phyloP scores from a whole-genome alignment of 495 filamentous ascomycete species.

The Echria macrotheca region DNA sequence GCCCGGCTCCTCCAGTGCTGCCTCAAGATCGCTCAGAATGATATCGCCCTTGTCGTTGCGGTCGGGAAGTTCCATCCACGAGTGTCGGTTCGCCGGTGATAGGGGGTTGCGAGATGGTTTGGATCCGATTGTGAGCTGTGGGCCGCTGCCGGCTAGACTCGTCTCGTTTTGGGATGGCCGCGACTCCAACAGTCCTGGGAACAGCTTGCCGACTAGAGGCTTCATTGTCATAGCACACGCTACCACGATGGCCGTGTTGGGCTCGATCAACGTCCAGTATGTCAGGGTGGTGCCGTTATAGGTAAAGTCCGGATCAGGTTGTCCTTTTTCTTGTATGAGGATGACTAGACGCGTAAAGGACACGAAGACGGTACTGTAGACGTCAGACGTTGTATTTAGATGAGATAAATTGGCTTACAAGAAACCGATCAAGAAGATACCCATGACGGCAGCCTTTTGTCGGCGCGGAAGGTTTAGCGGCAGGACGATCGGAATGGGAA shows the following conservation, averaged over 20 bases:
- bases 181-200: slow-evolving; percentile 13
- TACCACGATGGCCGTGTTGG: slow-evolving; percentile 22
- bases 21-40: slow-evolving; percentile 6
- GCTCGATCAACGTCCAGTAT: slow-evolving; percentile 22
- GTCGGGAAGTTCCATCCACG: slow-evolving; percentile 6
- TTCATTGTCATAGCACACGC: slow-evolving; percentile 28
- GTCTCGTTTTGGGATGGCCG: not conserved
- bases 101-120: slow-evolving; percentile 12
- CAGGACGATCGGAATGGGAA: slow-evolving; percentile 35
- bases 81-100: not conserved
- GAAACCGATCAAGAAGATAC: slow-evolving; percentile 34
- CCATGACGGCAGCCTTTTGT: slow-evolving; percentile 32
- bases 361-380: slow-evolving; percentile 22
- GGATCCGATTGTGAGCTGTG: slow-evolving; percentile 22
- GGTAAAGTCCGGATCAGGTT: slow-evolving; percentile 19
- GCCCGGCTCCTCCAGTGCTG: too few species aligned
- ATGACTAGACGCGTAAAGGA: slow-evolving; percentile 25
- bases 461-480: slow-evolving; percentile 28
- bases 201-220: slow-evolving; percentile 18
- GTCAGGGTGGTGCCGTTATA: slow-evolving; percentile 12
- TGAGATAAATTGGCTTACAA: slow-evolving; percentile 25
- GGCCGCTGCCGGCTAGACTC: not conserved
- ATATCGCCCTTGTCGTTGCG: not conserved
- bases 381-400: not conserved
- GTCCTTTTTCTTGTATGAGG: slow-evolving; percentile 8